Conservation (phyloP, 345 rosid genomes). For the Eucalyptus sideroxylon region DNA sequence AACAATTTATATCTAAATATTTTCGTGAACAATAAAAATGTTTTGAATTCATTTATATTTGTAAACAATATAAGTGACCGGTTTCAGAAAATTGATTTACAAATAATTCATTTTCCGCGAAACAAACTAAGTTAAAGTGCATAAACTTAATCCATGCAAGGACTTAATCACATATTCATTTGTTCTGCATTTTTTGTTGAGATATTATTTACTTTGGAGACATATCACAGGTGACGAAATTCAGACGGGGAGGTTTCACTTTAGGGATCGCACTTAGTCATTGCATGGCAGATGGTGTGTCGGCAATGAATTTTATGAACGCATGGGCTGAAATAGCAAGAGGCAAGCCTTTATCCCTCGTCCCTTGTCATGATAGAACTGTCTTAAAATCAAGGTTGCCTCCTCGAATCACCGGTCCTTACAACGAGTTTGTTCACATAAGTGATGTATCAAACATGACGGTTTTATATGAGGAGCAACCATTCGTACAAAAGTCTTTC, state of each 20-base stretch:
- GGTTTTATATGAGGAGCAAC: neutral
- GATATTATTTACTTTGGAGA: neutral
- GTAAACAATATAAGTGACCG: rapidly evolving
- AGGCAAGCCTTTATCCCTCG: neutral
- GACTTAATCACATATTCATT: neutral
- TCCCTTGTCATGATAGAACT: neutral
- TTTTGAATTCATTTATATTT: neutral
- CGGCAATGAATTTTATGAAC: neutral
- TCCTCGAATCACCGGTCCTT: neutral
- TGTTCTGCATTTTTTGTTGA: neutral
- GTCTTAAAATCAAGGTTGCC: neutral
- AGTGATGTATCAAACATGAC: neutral
- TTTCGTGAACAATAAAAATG: rapidly evolving
- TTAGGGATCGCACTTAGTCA: neutral
- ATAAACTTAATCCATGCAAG: neutral
- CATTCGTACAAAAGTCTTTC: neutral
- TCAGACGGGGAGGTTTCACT: neutral
- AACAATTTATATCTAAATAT: neutral
- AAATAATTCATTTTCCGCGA: neutral
- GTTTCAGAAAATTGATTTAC: neutral
- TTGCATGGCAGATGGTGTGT: neutral
- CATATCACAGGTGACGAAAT: neutral
- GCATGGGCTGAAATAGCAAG: neutral
- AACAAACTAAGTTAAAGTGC: neutral
- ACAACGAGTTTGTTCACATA: neutral